Evolutionary conservation across 495 filamentous ascomycete species (phyloP), one percentile per base, ranked within the genome.

Genomic region (Amniculicola lignicola): DNA sequence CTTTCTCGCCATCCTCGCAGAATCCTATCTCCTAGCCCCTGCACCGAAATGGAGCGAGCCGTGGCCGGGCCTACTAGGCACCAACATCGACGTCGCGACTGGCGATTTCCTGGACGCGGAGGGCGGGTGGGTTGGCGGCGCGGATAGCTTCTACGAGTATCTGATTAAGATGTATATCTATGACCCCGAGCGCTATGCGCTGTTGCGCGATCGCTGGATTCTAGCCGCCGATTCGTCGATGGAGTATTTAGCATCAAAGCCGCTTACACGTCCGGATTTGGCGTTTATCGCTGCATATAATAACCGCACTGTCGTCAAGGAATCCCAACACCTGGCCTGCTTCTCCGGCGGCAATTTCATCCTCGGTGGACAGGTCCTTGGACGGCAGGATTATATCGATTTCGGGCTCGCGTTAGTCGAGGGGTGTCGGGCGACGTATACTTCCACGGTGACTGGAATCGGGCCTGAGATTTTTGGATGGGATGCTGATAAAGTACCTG

Each of bases 161-260:
- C 78, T 95, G 21, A 85, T 96, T 68, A 96, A 96, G 76, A 92
- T 93, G 88, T 94, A 84, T 62, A 70, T 94, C 57, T 95, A 95
- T 66, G 85, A 90, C 65, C 77, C 84, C 10, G 49, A 69, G 28
- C 79, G 82, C 7, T 94, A 86, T 59, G 70, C 48, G 2, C 12
- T 14, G 1, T 62, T 59, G 48, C 36, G 48, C 6, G 54, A 61
- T 37, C 47, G 84, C 51, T 96, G 90, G 90, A 74, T 88, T 19
- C 66, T 74, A 2, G 90, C 90, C 4, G 88, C 84, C 18, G 84
- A 94, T 54, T 90, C 86, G 2, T 83, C 83, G 19, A 89, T 93
- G 28, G 65, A 77, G 29, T 75, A 92, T 47, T 76, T 96, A 9
- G 73, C 79, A 10, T 86, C 84, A n/a, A 82, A 90, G 67, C 89